Evolutionary conservation across 345 rosid genomes (phyloP).

Genomic region (Eutrema yunnanense): DNA sequence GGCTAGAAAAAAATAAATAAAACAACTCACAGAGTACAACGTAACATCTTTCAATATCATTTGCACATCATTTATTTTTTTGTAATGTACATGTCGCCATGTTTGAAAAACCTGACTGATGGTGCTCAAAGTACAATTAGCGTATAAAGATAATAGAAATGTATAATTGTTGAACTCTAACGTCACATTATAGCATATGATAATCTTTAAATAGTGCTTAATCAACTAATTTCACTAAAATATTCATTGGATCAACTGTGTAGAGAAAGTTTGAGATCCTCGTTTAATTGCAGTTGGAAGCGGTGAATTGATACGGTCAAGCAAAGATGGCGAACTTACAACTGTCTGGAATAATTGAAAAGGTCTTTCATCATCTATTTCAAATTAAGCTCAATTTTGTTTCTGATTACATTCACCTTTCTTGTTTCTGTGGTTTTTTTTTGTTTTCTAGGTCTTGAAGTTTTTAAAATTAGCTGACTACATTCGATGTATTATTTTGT

Average conservation of each 20-base stretch:
- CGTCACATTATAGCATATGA: background rate
- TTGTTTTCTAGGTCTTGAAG: background rate
- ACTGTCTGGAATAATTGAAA: conserved; percentile 78
- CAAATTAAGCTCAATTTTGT: background rate
- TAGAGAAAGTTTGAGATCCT: background rate
- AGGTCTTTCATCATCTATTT: conserved; percentile 41
- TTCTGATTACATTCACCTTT: background rate
- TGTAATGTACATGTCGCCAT: background rate
- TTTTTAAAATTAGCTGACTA: background rate
- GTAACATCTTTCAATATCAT: background rate
- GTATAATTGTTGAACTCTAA: conserved; percentile 10
- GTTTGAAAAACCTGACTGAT: conserved; percentile 20
- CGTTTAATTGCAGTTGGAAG: conserved; percentile 19
- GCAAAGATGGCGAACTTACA: conserved; percentile 77
- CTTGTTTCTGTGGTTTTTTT: background rate
- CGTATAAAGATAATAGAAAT: background rate
- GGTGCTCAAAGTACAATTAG: background rate
- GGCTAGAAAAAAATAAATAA: background rate
- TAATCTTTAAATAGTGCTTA: background rate
- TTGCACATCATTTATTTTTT: background rate
- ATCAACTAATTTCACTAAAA: background rate
- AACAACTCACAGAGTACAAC: background rate
- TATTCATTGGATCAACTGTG: background rate
- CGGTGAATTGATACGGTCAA: conserved; percentile 8
- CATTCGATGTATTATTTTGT: conserved; percentile 13